Evolutionary conservation across 1,284 basidiomycete species (phyloP).

Genomic region (Microbotryum silenes-acaulis): DNA sequence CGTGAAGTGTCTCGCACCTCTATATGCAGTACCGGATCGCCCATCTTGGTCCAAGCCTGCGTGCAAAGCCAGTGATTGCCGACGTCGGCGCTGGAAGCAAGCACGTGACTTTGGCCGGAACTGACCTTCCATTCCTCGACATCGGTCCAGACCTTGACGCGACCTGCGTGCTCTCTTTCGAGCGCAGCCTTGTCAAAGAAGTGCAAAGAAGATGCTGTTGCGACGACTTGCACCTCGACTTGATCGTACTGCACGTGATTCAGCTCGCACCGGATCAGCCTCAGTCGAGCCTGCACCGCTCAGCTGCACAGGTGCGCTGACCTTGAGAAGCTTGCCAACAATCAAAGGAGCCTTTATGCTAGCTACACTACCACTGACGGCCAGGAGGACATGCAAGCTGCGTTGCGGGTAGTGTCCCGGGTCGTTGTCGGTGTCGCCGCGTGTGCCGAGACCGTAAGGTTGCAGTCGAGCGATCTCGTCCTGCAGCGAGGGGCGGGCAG

Average conservation of each 20-base stretch:
- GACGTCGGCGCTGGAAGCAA: no score
- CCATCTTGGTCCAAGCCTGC: conserved; percentile 56
- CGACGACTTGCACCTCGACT: conserved; percentile 74
- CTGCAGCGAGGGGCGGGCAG: background rate
- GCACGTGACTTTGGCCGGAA: conserved; percentile 12
- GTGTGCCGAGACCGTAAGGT: conserved; percentile 30
- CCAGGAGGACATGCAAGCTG: conserved; percentile 61
- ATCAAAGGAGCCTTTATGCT: conserved; percentile 89
- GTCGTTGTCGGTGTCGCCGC: conserved; percentile 26
- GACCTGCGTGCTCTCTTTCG: conserved; percentile 41
- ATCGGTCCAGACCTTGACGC: conserved; percentile 74
- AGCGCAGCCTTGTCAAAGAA: conserved; percentile 63
- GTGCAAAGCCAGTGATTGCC: no score
- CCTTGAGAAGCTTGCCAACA: conserved; percentile 62
- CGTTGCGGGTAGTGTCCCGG: conserved; percentile 28
- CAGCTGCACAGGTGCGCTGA: conserved; percentile 41
- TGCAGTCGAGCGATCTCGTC: conserved; percentile 15
- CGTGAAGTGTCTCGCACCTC: conserved; percentile 47
- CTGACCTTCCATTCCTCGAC: conserved; percentile 82
- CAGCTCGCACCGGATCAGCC: background rate
- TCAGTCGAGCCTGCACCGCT: background rate
- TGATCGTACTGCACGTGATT: conserved; percentile 51
- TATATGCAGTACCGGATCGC: conserved; percentile 92
- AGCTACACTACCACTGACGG: conserved; percentile 87
- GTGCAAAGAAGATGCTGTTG: conserved; percentile 66